phyloP scores from a whole-genome alignment of 164 flowering plant species.

The Chimonanthus praecox region DNA sequence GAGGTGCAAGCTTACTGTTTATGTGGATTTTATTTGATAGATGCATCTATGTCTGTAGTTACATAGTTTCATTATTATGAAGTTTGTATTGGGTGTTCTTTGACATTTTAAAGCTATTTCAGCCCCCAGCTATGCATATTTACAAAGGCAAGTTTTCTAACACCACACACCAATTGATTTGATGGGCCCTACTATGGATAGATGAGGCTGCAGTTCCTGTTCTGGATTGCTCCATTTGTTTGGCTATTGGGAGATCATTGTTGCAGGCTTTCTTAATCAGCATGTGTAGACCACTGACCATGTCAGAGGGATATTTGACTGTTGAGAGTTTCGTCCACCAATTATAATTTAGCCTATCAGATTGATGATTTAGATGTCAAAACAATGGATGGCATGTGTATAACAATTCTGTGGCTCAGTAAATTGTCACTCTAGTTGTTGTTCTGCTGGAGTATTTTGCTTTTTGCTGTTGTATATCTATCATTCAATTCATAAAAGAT shows the following conservation, averaged over 20 bases:
- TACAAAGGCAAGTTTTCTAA: background rate
- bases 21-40: background rate
- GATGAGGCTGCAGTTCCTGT: background rate
- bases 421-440: too few relatives aligned
- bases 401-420: background rate
- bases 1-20: background rate
- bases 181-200: background rate
- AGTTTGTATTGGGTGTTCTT: background rate
- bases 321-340: background rate
- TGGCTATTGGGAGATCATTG: too few relatives aligned
- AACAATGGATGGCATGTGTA: background rate
- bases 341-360: background rate
- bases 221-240: too few relatives aligned
- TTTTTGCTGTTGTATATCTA: too few relatives aligned
- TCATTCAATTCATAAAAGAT: too few relatives aligned
- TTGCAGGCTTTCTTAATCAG: background rate
- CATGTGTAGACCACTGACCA: background rate
- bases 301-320: background rate
- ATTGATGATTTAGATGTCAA: background rate
- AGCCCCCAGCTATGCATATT: background rate
- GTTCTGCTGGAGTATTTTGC: background rate
- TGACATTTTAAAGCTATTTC: background rate
- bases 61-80: too few relatives aligned
- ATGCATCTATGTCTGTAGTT: background rate
- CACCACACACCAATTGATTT: background rate